A percentile compares a stretch with the other conserved stretches of the same genome.
phyloP scores from a whole-genome alignment of 2,329 filamentous ascomycete genomes.

The Huntiella savannae region DNA sequence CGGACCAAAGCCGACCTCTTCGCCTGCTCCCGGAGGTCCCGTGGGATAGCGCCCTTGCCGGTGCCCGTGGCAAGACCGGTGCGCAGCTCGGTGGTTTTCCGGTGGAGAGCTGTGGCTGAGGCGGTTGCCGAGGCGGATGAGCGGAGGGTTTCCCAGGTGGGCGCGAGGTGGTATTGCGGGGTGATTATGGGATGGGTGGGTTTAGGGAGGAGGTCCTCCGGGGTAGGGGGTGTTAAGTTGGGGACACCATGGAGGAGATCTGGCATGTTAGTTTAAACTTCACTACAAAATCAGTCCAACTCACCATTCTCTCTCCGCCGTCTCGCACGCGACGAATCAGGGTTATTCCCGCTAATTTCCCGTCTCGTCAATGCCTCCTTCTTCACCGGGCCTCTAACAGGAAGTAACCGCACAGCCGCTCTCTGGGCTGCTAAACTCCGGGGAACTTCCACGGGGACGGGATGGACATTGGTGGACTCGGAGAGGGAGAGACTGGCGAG shows the following conservation, averaged over 20 bases:
- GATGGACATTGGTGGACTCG: conserved; percentile 35
- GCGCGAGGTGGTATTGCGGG: conserved; percentile 71
- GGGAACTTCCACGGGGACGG: conserved; percentile 47
- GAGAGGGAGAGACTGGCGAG: conserved; percentile 35
- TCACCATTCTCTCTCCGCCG: conserved; percentile 91
- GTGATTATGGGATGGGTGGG: conserved; percentile 58
- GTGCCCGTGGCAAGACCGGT: conserved; percentile 24
- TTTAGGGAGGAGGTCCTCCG: conserved; percentile 63
- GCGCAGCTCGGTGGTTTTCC: conserved; percentile 27
- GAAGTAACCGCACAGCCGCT: conserved; percentile 14
- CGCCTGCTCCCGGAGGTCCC: conserved; percentile 59
- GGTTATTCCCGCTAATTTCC: conserved; percentile 67
- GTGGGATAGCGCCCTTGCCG: conserved; percentile 44
- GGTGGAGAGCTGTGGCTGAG: conserved; percentile 22
- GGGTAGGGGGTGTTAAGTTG: conserved; percentile 62
- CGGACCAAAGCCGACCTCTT: conserved; percentile 67
- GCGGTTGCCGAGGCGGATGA: conserved; percentile 32
- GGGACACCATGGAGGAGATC: conserved; percentile 78
- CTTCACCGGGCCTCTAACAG: conserved; percentile 27
- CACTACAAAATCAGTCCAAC: conserved; percentile 11
- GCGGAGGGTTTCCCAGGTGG: conserved; percentile 53
- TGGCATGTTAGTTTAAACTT: not conserved
- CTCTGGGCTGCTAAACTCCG: not conserved
- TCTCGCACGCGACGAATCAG: conserved; percentile 70
- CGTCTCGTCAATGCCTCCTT: conserved; percentile 41